Conservation (phyloP, 768 basidiomycete species). For the Mycena chlorophos region DNA sequence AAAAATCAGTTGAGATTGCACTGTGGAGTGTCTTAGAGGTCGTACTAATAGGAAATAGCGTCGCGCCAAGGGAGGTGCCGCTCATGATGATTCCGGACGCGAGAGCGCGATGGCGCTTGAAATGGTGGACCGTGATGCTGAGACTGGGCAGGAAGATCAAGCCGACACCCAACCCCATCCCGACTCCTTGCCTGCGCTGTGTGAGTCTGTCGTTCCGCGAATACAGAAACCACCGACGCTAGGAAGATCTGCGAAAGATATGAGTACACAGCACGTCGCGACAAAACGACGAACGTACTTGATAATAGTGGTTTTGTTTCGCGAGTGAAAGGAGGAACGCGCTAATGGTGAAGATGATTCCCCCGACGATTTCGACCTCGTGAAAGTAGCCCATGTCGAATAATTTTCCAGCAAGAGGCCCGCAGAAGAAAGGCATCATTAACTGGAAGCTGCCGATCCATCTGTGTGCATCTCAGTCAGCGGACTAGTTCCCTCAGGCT, state of each 20-base stretch:
- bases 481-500: too few species aligned
- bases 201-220: neutral
- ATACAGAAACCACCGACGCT: neutral
- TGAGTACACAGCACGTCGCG: too few species aligned
- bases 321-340: neutral
- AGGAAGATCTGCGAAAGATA: conserved; percentile 2
- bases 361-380: neutral
- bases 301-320: neutral
- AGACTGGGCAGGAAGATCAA: conserved; percentile 1
- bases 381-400: neutral
- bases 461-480: too few species aligned
- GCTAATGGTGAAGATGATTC: neutral
- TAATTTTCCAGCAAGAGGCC: neutral
- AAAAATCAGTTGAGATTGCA: too few species aligned
- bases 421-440: neutral
- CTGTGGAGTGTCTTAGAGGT: too few species aligned
- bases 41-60: conserved; percentile 7
- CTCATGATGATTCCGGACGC: conserved; percentile 5
- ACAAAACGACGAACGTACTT: neutral
- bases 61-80: conserved; percentile 1
- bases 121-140: conserved; percentile 6
- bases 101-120: neutral
- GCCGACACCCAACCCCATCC: conserved; percentile 9
- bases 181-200: conserved; percentile 3
- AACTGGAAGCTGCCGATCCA: conserved; percentile 4